These are phyloP conservation scores for Solanum piurae DNA, from an alignment of 257 asterid species.

Conservation along the genomic window DNA sequence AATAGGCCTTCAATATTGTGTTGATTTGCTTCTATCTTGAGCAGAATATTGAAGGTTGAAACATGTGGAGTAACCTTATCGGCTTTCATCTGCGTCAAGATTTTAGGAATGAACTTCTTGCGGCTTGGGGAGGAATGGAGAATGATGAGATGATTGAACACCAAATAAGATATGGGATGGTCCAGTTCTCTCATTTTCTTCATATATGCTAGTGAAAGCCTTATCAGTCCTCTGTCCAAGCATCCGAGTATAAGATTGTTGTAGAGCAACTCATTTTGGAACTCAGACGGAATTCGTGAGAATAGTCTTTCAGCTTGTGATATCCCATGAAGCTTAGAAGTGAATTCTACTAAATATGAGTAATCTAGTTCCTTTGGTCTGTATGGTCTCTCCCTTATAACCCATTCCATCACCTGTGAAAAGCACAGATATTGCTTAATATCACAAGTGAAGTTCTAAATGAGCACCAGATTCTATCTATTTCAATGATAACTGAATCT, in stretches of 20 bases:
- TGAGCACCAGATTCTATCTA: not conserved
- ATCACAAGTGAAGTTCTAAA: not conserved
- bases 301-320: constrained; percentile 65
- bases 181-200: constrained; percentile 84
- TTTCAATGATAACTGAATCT: not conserved
- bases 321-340: constrained; percentile 77
- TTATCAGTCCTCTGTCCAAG: constrained; percentile 63
- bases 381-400: constrained; percentile 88
- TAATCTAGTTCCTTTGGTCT: constrained; percentile 69
- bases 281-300: constrained; percentile 60
- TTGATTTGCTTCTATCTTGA: constrained; percentile 70
- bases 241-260: constrained; percentile 86
- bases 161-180: constrained; percentile 60
- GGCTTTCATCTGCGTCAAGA: constrained; percentile 77
- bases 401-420: constrained; percentile 93
- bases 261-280: constrained; percentile 55
- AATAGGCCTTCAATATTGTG: constrained; percentile 62
- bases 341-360: constrained; percentile 71
- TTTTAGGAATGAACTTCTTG: constrained; percentile 47
- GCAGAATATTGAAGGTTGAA: constrained; percentile 61
- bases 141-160: constrained; percentile 75
- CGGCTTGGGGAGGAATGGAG: constrained; percentile 70
- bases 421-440: not conserved
- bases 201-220: constrained; percentile 69
- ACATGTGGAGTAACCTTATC: constrained; percentile 67